phyloP scores from a whole-genome alignment of 139 green algal genomes.

The Yamagishiella unicocca region DNA sequence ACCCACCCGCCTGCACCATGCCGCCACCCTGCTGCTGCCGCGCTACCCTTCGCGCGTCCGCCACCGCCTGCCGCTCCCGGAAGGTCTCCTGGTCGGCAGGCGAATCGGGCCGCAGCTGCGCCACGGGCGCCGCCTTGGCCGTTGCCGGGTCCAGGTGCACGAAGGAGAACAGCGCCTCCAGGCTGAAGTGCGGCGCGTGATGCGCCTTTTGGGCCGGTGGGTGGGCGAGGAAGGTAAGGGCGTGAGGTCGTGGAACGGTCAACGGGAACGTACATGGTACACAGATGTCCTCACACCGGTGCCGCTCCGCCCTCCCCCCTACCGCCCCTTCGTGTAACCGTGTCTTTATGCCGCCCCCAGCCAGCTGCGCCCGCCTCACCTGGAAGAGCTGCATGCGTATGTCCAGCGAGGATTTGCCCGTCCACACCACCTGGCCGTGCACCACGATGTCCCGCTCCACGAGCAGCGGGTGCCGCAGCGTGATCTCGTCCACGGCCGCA shows the following conservation, averaged over 20 bases:
- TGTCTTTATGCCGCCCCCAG: no score
- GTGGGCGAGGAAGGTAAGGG: no score
- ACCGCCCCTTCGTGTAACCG: no score
- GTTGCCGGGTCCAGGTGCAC: conserved; percentile 75
- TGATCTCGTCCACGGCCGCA: conserved; percentile 80
- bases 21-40: conserved; percentile 33
- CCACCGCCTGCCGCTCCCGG: conserved; percentile 62
- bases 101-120: conserved; percentile 48
- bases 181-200: conserved; percentile 46
- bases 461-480: conserved; percentile 56
- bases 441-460: conserved; percentile 51
- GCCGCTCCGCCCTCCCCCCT: no score
- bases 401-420: conserved; percentile 82
- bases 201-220: background rate
- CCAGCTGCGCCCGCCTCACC: conserved; percentile 23
- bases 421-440: conserved; percentile 82
- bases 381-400: conserved; percentile 78
- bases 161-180: conserved; percentile 84
- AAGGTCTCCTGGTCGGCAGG: conserved; percentile 56
- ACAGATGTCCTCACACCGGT: no score
- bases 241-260: no score
- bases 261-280: no score
- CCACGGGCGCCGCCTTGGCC: conserved; percentile 50
- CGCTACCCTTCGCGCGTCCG: conserved; percentile 61
- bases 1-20: background rate